Evolutionary conservation across 306 rosid species (phyloP).

Genomic region (Trifolium pratense): DNA sequence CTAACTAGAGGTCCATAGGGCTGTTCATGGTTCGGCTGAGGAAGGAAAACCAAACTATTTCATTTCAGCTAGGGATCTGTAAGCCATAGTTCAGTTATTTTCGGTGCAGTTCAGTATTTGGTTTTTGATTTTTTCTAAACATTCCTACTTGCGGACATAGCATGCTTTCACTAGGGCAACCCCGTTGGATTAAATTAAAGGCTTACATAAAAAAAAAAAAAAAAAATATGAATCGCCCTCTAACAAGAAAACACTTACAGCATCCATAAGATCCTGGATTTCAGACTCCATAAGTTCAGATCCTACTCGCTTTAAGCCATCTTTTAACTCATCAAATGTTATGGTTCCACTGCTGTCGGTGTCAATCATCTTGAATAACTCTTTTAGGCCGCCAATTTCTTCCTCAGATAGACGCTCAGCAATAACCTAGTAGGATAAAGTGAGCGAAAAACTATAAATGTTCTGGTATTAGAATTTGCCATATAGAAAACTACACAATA

Average conservation of each 20-base stretch:
- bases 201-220: background rate
- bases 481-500: constrained; percentile 11
- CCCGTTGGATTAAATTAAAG: background rate
- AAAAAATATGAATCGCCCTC: background rate
- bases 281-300: constrained; percentile 72
- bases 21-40: too few relatives aligned
- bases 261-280: constrained; percentile 68
- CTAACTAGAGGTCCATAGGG: too few relatives aligned
- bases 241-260: constrained; percentile 48
- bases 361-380: constrained; percentile 65
- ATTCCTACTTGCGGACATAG: background rate
- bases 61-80: too few relatives aligned
- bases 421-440: constrained; percentile 52
- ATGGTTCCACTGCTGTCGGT: constrained; percentile 67
- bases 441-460: constrained; percentile 30
- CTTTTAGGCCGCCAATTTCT: constrained; percentile 69
- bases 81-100: too few relatives aligned
- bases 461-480: constrained; percentile 24
- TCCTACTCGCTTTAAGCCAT: constrained; percentile 64
- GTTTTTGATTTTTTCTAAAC: background rate
- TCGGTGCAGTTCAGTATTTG: background rate
- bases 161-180: background rate
- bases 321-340: constrained; percentile 64
- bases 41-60: too few relatives aligned
- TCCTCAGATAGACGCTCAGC: constrained; percentile 70